Conservation (phyloP, 192 early-diverging fungal genomes). For the Entomortierella chlamydospora region DNA sequence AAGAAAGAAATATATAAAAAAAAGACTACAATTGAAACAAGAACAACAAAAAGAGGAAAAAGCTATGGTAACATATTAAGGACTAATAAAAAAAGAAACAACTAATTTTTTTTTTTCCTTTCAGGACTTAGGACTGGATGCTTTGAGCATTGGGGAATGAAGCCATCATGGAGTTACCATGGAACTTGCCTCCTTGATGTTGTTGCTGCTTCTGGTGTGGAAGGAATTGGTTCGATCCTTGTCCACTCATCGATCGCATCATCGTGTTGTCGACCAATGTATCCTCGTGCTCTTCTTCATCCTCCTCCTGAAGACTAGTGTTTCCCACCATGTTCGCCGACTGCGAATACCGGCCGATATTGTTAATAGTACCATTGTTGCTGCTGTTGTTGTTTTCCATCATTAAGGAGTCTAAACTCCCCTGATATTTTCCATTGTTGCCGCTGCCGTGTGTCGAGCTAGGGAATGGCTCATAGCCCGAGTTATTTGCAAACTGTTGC, state of each 20-base stretch:
- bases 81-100: background rate
- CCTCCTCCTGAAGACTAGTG: slow-evolving; percentile 10
- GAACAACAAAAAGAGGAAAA: background rate
- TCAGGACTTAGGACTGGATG: slow-evolving; percentile 18
- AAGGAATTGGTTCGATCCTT: background rate
- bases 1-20: slow-evolving; percentile 1
- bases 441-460: slow-evolving; percentile 3
- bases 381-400: background rate
- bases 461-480: slow-evolving; percentile 39
- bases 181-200: slow-evolving; percentile 13
- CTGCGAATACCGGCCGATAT: slow-evolving; percentile 11
- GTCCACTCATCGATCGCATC: slow-evolving; percentile 34
- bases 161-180: background rate
- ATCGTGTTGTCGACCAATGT: slow-evolving; percentile 40
- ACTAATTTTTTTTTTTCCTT: slow-evolving; percentile 3
- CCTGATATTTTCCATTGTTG: background rate
- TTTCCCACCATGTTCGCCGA: slow-evolving; percentile 19
- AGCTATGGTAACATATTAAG: background rate
- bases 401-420: slow-evolving; percentile 18
- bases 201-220: slow-evolving; percentile 1
- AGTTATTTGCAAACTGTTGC: slow-evolving; percentile 3
- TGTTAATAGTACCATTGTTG: slow-evolving; percentile 7
- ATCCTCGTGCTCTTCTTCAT: slow-evolving; percentile 36
- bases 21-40: too few species aligned
- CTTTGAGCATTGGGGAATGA: background rate